These are phyloP conservation scores for Cercospora citrullina DNA, from an alignment of 2,329 filamentous ascomycete species.

Conservation along the genomic window DNA sequence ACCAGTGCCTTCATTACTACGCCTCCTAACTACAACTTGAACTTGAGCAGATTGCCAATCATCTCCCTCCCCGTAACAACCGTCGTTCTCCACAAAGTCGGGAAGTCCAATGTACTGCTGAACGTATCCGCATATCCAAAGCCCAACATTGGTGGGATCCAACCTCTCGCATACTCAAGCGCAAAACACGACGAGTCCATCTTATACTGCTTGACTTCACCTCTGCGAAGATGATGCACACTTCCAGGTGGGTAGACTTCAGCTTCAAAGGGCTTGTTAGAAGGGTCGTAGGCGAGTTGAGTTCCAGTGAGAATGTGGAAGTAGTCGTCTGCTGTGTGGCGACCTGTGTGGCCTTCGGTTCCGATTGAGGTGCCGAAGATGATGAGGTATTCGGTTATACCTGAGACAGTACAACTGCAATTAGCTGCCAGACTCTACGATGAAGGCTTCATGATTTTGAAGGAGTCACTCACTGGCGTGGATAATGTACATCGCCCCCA, in stretches of 20 bases:
- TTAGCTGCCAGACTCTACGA: background rate
- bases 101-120: constrained; percentile 77
- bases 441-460: background rate
- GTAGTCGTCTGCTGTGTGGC: constrained; percentile 91
- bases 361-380: constrained; percentile 81
- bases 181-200: constrained; percentile 77
- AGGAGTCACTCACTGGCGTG: constrained; percentile 64
- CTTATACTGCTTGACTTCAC: constrained; percentile 77
- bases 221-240: constrained; percentile 71
- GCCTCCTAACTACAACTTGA: constrained; percentile 62
- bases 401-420: constrained; percentile 30
- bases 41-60: constrained; percentile 67
- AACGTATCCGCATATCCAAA: constrained; percentile 85
- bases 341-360: constrained; percentile 84
- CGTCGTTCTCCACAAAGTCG: constrained; percentile 79
- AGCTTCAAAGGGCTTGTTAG: constrained; percentile 59
- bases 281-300: constrained; percentile 70
- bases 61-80: constrained; percentile 74
- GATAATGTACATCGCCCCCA: constrained; percentile 89
- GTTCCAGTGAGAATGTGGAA: constrained; percentile 84
- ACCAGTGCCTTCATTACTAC: background rate
- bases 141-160: constrained; percentile 90
- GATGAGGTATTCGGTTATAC: constrained; percentile 85
- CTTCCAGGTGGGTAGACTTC: constrained; percentile 69
- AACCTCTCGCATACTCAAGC: constrained; percentile 80